Evolutionary conservation across 208 protist species (phyloP).

Genomic region (Leishmania mexicana): DNA sequence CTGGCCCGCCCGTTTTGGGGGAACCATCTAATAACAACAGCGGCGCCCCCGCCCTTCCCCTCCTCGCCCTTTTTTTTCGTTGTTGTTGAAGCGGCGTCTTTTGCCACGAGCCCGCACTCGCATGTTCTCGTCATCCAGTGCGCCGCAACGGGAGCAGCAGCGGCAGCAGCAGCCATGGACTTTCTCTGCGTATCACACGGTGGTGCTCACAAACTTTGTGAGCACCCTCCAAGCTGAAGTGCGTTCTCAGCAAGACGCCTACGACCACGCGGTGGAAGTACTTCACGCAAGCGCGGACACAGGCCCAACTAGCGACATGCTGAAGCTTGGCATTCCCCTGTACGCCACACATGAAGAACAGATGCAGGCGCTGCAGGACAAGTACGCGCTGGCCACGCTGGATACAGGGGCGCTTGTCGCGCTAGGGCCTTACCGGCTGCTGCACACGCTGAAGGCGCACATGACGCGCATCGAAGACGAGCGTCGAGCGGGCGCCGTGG

Average conservation of each 20-base stretch:
- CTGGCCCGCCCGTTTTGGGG: not conserved
- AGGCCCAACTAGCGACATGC: not conserved
- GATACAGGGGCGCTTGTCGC: conserved; percentile 9
- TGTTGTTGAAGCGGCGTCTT: not conserved
- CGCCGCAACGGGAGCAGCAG: not conserved
- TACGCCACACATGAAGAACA: conserved; percentile 13
- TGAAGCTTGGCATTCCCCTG: conserved; percentile 4
- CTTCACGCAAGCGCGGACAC: conserved; percentile 11
- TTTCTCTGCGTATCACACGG: conserved; percentile 15
- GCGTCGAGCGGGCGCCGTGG: conserved; percentile 20
- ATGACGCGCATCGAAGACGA: conserved; percentile 25
- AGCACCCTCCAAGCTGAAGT: conserved; percentile 25
- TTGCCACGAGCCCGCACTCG: not conserved
- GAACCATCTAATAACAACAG: not conserved
- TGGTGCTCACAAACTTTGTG: conserved; percentile 17
- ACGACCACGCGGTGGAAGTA: conserved; percentile 20
- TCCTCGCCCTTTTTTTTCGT: no score
- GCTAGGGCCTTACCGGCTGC: conserved; percentile 19
- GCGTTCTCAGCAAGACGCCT: conserved; percentile 46
- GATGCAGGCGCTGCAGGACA: not conserved
- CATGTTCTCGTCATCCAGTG: conserved; percentile 7
- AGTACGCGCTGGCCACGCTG: conserved; percentile 9
- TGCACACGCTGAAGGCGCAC: conserved; percentile 12
- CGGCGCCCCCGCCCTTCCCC: no score
- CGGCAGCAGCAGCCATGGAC: conserved; percentile 24